A percentile compares a stretch with the other conserved stretches of the same genome.
phyloP scores from a whole-genome alignment of 306 rosid species.

The Trifolium pratense region DNA sequence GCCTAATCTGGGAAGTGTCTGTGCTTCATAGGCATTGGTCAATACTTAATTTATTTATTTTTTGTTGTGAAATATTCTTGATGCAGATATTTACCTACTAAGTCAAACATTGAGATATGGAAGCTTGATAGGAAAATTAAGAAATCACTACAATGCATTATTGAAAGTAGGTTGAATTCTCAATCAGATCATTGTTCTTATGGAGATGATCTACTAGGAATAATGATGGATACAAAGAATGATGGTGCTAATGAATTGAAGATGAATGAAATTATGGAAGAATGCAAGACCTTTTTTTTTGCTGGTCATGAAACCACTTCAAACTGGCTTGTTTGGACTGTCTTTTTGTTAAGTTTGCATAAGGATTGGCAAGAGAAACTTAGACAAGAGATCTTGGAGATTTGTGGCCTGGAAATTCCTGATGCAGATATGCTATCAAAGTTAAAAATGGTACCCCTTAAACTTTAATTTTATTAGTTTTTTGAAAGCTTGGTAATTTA shows the following conservation, averaged over 20 bases:
- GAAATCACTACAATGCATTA: conserved; percentile 29
- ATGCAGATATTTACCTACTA: conserved; percentile 47
- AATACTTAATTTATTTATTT: not conserved
- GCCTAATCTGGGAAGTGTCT: too few species aligned
- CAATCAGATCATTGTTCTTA: not conserved
- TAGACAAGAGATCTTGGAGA: conserved; percentile 40
- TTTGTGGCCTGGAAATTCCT: conserved; percentile 38
- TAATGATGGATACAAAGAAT: conserved; percentile 37
- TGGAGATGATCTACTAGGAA: conserved; percentile 46
- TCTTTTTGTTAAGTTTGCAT: conserved; percentile 39
- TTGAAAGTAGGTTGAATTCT: conserved; percentile 39
- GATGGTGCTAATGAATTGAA: conserved; percentile 26
- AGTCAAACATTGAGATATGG: conserved; percentile 42
- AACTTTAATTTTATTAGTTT: too few species aligned
- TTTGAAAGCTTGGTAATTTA: too few species aligned
- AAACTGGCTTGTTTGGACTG: conserved; percentile 41
- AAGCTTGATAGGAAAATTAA: conserved; percentile 43
- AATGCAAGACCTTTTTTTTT: conserved; percentile 48
- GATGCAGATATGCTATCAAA: conserved; percentile 37
- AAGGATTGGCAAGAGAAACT: conserved; percentile 46
- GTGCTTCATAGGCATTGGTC: too few species aligned
- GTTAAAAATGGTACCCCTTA: conserved; percentile 47
- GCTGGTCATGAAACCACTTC: conserved; percentile 51
- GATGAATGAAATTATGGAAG: conserved; percentile 41
- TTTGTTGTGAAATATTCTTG: not conserved